Evolutionary conservation across 2,329 filamentous ascomycete species (phyloP).

Genomic region (Shiraia bambusicola): DNA sequence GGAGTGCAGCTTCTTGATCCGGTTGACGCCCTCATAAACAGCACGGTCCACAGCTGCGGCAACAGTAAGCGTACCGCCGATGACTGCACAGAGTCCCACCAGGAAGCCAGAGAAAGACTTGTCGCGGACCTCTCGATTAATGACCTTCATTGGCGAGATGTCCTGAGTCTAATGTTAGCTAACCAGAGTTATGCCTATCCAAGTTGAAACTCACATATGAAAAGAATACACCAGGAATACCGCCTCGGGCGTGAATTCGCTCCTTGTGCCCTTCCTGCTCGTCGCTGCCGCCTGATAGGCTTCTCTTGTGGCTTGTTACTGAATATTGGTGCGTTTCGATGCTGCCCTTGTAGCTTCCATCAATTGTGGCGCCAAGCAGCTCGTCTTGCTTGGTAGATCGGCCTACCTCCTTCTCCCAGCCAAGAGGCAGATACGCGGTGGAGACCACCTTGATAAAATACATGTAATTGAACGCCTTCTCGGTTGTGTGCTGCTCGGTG

Average conservation of each 20-base stretch:
- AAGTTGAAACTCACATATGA: slow-evolving; percentile 73
- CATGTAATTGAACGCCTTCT: slow-evolving; percentile 93
- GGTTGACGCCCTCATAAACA: slow-evolving; percentile 81
- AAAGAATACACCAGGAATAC: slow-evolving; percentile 97
- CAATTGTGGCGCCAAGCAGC: slow-evolving; percentile 47
- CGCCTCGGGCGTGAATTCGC: slow-evolving; percentile 82
- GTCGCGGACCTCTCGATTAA: slow-evolving; percentile 87
- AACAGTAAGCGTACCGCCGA: slow-evolving; percentile 93
- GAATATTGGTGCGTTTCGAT: slow-evolving; percentile 98
- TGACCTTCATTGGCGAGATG: slow-evolving; percentile 99
- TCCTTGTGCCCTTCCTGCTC: slow-evolving; percentile 87
- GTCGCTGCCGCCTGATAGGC: slow-evolving; percentile 79
- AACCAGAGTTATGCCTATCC: not conserved
- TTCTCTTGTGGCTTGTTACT: slow-evolving; percentile 94
- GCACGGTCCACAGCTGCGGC: slow-evolving; percentile 90
- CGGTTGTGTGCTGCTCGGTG: slow-evolving; percentile 72
- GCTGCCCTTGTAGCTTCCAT: slow-evolving; percentile 70
- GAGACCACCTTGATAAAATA: slow-evolving; percentile 99
- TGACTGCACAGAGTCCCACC: slow-evolving; percentile 89
- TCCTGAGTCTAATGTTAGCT: slow-evolving; percentile 62
- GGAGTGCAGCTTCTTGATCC: slow-evolving; percentile 82
- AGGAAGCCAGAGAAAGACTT: slow-evolving; percentile 93
- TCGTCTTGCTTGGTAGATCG: slow-evolving; percentile 51
- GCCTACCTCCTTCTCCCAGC: slow-evolving; percentile 67
- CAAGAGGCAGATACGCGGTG: slow-evolving; percentile 89